Evolutionary conservation across 2,329 filamentous ascomycete genomes (phyloP).

Genomic region (Teratosphaeria pseudoeucalypti): DNA sequence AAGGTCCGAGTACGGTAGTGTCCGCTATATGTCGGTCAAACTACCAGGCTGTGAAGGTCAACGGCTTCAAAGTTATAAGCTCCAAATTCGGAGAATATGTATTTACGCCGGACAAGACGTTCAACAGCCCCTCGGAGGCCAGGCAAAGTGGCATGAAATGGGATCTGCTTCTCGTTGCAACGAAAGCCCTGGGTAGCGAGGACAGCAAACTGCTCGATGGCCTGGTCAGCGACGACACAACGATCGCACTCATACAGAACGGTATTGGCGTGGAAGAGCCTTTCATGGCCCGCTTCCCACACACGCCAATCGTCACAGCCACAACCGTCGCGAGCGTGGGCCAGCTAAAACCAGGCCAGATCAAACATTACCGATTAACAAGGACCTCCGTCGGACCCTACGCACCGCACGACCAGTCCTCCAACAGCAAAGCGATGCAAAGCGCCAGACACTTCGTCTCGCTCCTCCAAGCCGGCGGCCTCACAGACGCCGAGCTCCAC

Average conservation of each 20-base stretch:
- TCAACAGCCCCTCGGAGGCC: conserved; percentile 26
- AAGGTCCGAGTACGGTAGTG: conserved; percentile 29
- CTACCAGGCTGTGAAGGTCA: conserved; percentile 30
- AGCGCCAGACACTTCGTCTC: conserved; percentile 16
- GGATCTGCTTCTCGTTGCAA: conserved; percentile 40
- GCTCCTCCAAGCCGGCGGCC: conserved; percentile 49
- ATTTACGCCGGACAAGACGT: conserved; percentile 28
- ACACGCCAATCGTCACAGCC: conserved; percentile 40
- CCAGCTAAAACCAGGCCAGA: conserved; percentile 39
- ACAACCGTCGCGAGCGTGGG: conserved; percentile 46
- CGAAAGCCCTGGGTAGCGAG: conserved; percentile 35
- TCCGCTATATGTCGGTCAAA: conserved; percentile 35
- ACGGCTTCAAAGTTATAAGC: conserved; percentile 34
- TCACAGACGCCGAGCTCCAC: conserved; percentile 55
- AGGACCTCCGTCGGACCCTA: conserved; percentile 42
- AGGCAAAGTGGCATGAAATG: conserved; percentile 22
- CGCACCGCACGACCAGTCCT: conserved; percentile 23
- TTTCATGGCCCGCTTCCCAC: conserved; percentile 40
- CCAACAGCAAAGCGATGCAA: not conserved
- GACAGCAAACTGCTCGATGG: conserved; percentile 29
- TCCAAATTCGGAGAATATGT: conserved; percentile 26
- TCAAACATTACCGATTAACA: conserved; percentile 39
- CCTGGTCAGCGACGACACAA: conserved; percentile 30
- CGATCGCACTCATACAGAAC: conserved; percentile 52
- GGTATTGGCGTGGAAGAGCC: conserved; percentile 51